A percentile compares a stretch with the other conserved stretches of the same genome.
phyloP scores from a whole-genome alignment of 208 protist species.

The Acanthamoeba lenticulata region DNA sequence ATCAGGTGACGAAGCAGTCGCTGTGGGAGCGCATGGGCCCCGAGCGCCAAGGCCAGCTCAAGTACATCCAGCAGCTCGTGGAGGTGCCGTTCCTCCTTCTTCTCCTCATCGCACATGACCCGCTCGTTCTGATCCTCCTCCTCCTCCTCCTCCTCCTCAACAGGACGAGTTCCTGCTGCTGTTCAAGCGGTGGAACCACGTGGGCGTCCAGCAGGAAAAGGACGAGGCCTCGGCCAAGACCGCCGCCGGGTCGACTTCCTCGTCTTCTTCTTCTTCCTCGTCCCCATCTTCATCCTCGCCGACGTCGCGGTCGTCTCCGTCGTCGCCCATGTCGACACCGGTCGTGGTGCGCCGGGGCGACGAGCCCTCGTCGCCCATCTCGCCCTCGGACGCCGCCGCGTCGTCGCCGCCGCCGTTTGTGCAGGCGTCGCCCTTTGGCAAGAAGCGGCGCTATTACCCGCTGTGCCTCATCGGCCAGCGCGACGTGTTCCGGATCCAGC shows the following conservation, averaged over 20 bases:
- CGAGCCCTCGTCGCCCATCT: neutral
- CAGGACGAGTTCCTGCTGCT: conserved; percentile 28
- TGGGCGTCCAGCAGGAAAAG: neutral
- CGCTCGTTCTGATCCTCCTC: neutral
- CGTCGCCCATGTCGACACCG: neutral
- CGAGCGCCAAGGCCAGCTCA: neutral
- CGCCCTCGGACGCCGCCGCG: neutral
- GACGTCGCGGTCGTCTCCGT: neutral
- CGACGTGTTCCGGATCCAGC: conserved; percentile 41
- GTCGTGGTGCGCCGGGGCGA: neutral
- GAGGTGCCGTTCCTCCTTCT: neutral
- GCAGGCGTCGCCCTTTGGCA: conserved; percentile 17
- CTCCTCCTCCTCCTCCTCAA: neutral
- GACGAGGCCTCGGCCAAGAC: neutral
- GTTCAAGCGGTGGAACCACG: conserved; percentile 21
- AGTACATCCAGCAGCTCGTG: conserved; percentile 45
- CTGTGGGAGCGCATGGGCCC: conserved; percentile 11
- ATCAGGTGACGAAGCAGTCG: neutral
- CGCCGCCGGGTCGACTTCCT: neutral
- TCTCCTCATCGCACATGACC: neutral
- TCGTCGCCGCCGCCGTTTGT: neutral
- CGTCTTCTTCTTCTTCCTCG: neutral
- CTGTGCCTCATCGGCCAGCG: conserved; percentile 43
- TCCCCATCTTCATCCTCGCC: neutral
- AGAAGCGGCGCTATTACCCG: conserved; percentile 22